These are phyloP conservation scores for Podospora australis DNA, from an alignment of 495 filamentous ascomycete species.

Conservation along the genomic window DNA sequence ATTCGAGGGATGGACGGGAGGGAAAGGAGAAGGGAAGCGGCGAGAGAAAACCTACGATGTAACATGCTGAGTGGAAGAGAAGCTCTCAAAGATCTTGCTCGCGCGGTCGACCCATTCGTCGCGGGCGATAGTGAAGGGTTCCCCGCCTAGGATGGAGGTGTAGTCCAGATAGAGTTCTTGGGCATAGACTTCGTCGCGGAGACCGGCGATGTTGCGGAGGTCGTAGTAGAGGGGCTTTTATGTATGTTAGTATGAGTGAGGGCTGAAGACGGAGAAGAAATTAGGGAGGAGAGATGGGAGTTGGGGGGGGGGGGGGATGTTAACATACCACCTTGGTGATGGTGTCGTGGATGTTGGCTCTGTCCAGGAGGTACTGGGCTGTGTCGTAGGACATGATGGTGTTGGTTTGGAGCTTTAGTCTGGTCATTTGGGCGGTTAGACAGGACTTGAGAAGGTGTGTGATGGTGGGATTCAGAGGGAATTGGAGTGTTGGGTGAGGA, in stretches of 20 bases:
- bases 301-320: background rate
- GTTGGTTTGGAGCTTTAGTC: no score
- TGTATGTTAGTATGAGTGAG: no score
- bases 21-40: background rate
- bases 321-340: conserved; percentile 17
- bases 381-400: conserved; percentile 21
- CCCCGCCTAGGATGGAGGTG: conserved; percentile 25
- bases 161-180: conserved; percentile 23
- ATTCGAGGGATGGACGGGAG: background rate
- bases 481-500: no score
- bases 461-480: no score
- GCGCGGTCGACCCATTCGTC: conserved; percentile 17
- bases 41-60: conserved; percentile 14
- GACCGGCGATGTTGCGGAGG: conserved; percentile 5
- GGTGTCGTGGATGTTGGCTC: conserved; percentile 29
- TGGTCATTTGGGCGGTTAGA: no score
- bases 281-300: background rate
- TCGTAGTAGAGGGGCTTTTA: conserved; percentile 26
- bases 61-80: conserved; percentile 24
- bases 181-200: conserved; percentile 23
- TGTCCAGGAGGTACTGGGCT: conserved; percentile 25
- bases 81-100: conserved; percentile 9
- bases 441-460: no score
- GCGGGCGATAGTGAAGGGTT: conserved; percentile 14
- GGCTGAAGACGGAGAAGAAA: background rate